Evolutionary conservation across 2,329 filamentous ascomycete genomes (phyloP), one percentile per base, ranked within the genome.

Genomic region (Clarireedia paspali): DNA sequence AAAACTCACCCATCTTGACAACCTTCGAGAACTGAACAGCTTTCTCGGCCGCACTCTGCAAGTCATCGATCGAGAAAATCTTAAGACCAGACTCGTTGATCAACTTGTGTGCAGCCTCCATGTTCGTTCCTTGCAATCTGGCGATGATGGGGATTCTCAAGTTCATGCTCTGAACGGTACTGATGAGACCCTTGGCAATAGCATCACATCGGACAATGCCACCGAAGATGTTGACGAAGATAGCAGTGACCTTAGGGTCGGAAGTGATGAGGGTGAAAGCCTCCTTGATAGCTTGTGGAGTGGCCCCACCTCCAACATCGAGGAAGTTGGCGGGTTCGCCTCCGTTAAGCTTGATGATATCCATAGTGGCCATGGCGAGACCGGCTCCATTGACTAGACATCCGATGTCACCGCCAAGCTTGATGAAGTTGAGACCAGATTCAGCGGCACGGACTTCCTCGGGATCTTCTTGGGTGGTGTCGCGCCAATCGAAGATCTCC

Each of bases 141-240:
- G 91, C 92, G 72, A 99, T 92, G 73, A 99, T 95, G 68, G 94
- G 94, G 64, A 94, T 94, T 76, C 94, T 88, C 69, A 99, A 84
- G 80, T 96, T 91, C 81, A 99, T 91, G 69, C 84, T 84, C 78
- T 96, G 83, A 60, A 94, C 94, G 57, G 96, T 95, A 72, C 89
- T 87, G 78, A 99, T 95, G 67, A 99, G 81, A 70, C 94, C 94
- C 75, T 91, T 88, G 64, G 94, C 94, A 72, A 99, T 99, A 70
- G 89, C 91, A 73, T 99, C 94, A 73, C 94, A 99, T 69, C 94
- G 85, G 66, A 99, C 94, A 67, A 99, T 99, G 77, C 94, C 94
- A 72, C 94, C 94, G 72, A 99, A 99, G 75, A 99, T 99, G 84
- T 99, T 99, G 79, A 99, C 94, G 68, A 99, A 99, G 78, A 99